Conservation (phyloP, 805 yeast genomes). For the Danielia oregonensis region DNA sequence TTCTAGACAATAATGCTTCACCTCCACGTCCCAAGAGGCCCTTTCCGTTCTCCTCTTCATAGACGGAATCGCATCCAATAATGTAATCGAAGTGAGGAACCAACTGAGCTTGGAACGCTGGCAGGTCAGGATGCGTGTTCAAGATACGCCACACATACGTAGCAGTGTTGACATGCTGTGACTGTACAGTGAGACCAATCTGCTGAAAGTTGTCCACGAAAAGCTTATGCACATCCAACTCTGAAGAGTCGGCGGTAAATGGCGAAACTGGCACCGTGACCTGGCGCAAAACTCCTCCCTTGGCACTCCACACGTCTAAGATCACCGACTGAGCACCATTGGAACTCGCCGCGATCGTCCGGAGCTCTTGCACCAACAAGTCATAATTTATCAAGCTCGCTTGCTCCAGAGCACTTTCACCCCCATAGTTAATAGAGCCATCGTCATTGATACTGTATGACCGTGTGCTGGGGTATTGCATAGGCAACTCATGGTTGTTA, state of each 20-base stretch:
- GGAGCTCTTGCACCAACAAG: slow-evolving; percentile 40
- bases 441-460: slow-evolving; percentile 37
- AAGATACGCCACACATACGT: slow-evolving; percentile 87
- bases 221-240: slow-evolving; percentile 12
- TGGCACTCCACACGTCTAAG: slow-evolving; percentile 79
- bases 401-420: slow-evolving; percentile 28
- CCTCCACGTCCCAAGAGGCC: slow-evolving; percentile 87
- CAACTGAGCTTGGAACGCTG: slow-evolving; percentile 80
- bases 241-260: slow-evolving; percentile 6
- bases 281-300: slow-evolving; percentile 60
- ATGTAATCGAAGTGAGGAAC: slow-evolving; percentile 85
- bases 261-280: slow-evolving; percentile 23
- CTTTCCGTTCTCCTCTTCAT: slow-evolving; percentile 47
- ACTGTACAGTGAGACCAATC: slow-evolving; percentile 68
- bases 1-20: slow-evolving; percentile 69
- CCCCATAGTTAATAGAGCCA: slow-evolving; percentile 38
- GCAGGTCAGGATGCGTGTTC: slow-evolving; percentile 66
- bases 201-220: slow-evolving; percentile 38
- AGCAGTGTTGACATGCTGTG: slow-evolving; percentile 71
- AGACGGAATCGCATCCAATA: slow-evolving; percentile 57
- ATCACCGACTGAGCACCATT: slow-evolving; percentile 35
- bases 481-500: slow-evolving; percentile 62
- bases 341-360: slow-evolving; percentile 25
- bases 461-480: slow-evolving; percentile 25
- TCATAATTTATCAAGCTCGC: slow-evolving; percentile 40